Evolutionary conservation across 208 protist genomes (phyloP).

Genomic region (Trypanosomatidae sp.): DNA sequence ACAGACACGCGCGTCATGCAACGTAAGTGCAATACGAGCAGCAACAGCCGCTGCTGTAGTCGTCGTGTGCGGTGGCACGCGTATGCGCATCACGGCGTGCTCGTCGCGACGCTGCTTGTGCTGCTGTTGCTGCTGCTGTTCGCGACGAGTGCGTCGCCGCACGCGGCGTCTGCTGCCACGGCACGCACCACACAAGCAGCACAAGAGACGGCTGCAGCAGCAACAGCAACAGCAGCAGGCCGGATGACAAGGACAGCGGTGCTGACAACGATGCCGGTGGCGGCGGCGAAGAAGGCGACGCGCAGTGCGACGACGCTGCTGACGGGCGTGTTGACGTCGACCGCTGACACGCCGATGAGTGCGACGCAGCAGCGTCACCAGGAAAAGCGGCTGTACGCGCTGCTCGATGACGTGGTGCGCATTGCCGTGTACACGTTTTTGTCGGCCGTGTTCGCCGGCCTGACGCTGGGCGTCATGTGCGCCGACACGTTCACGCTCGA

Average conservation of each 20-base stretch:
- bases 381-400: conserved; percentile 40
- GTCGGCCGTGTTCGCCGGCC: conserved; percentile 77
- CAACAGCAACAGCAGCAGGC: neutral
- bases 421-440: conserved; percentile 48
- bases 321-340: too few species aligned
- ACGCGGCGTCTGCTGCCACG: neutral
- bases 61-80: too few species aligned
- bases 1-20: neutral
- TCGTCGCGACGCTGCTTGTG: too few species aligned
- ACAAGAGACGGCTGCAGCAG: neutral
- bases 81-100: too few species aligned
- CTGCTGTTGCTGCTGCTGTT: too few species aligned
- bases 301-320: too few species aligned
- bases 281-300: conserved; percentile 4
- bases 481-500: conserved; percentile 77
- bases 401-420: conserved; percentile 40
- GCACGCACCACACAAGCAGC: conserved; percentile 2
- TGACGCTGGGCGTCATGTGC: conserved; percentile 86
- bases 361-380: conserved; percentile 11
- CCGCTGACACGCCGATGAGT: conserved; percentile 1
- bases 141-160: neutral
- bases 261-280: neutral
- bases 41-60: too few species aligned
- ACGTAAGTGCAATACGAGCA: too few species aligned
- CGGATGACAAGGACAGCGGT: too few species aligned